Evolutionary conservation across 2,329 filamentous ascomycete genomes (phyloP).

Genomic region (Cercospora sp.): DNA sequence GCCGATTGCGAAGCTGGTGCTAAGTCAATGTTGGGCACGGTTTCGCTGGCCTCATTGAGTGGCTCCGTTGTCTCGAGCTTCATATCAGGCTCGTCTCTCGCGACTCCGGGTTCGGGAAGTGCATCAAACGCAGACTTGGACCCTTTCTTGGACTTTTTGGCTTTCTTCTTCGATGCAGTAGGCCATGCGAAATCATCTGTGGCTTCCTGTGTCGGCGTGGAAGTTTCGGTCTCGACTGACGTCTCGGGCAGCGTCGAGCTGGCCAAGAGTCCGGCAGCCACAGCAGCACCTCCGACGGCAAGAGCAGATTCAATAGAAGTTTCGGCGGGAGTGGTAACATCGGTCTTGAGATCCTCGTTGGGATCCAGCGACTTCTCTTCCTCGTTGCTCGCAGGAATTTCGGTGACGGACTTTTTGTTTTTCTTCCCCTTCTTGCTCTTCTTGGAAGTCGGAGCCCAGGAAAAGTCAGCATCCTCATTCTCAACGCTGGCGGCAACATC

Average conservation of each 20-base stretch:
- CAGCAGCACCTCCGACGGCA: neutral
- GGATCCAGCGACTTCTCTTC: neutral
- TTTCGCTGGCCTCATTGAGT: neutral
- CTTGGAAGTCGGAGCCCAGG: constrained; percentile 16
- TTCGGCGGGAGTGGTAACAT: neutral
- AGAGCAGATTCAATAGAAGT: neutral
- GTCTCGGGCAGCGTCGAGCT: neutral
- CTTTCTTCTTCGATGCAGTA: constrained; percentile 21
- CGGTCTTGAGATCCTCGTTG: neutral
- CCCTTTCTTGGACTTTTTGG: constrained; percentile 28
- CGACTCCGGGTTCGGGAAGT: neutral
- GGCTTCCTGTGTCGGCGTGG: neutral
- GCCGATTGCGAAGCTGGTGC: neutral
- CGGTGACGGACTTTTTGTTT: constrained; percentile 14
- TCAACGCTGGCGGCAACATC: neutral
- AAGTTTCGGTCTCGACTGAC: too few species aligned
- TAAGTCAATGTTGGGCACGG: neutral
- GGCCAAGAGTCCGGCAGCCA: constrained; percentile 1
- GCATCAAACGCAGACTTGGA: constrained; percentile 4
- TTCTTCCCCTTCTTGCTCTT: constrained; percentile 33
- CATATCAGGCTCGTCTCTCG: neutral
- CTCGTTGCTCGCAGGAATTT: neutral
- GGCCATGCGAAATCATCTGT: constrained; percentile 18
- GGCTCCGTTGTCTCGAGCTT: neutral
- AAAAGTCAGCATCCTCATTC: constrained; percentile 13